phyloP scores from a whole-genome alignment of 257 asterid species.

The Agastache rugosa region DNA sequence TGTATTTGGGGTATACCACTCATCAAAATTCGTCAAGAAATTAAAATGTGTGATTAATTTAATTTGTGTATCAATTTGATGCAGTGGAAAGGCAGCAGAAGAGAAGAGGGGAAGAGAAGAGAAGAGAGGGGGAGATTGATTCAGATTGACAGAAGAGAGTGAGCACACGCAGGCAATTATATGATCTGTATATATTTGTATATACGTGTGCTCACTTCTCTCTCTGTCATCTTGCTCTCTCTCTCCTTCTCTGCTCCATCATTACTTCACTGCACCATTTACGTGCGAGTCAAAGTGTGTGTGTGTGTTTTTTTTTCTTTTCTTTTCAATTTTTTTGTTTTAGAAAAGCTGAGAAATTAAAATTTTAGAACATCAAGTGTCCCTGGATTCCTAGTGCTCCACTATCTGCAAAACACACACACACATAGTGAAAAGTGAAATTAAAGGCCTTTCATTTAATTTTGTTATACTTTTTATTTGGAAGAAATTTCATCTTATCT shows the following conservation, averaged over 20 bases:
- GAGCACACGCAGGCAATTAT: slow-evolving; percentile 58
- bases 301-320: background rate
- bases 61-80: background rate
- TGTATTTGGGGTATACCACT: too few relatives aligned
- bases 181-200: slow-evolving; percentile 39
- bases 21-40: too few relatives aligned
- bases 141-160: slow-evolving; percentile 66
- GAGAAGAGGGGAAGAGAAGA: background rate
- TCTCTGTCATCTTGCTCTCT: slow-evolving; percentile 36
- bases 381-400: background rate
- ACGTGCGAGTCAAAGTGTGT: background rate
- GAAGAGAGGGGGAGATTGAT: background rate
- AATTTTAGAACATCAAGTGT: background rate
- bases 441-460: background rate
- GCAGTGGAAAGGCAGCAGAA: slow-evolving; percentile 3
- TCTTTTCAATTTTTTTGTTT: background rate
- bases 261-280: slow-evolving; percentile 6
- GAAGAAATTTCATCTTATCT: background rate
- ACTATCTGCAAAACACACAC: background rate
- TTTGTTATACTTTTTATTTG: background rate
- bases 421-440: background rate
- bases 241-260: background rate
- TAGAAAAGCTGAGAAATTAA: background rate
- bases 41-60: too few relatives aligned
- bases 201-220: slow-evolving; percentile 54